Evolutionary conservation across 164 flowering plant genomes (phyloP).

Genomic region (Vitis rupestris): DNA sequence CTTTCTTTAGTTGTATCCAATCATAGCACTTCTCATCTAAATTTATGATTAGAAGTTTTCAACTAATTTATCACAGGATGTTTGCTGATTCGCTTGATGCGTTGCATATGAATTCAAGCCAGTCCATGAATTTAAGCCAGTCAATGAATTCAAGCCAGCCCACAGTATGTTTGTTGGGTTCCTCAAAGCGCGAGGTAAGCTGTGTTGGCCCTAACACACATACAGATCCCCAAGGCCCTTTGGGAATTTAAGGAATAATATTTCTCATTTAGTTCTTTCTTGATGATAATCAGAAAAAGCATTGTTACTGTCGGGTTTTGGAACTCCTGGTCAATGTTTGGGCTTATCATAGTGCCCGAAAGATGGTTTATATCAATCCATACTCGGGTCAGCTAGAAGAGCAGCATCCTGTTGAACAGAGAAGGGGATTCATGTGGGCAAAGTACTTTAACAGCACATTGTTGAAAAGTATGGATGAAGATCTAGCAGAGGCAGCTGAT

Average conservation of each 20-base stretch:
- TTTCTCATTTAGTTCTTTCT: conserved; percentile 1
- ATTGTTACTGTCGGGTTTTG: conserved; percentile 86
- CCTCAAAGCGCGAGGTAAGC: conserved; percentile 71
- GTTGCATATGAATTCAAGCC: conserved; percentile 45
- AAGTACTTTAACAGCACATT: conserved; percentile 74
- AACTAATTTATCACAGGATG: conserved; percentile 53
- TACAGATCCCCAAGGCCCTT: too few species aligned
- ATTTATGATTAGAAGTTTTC: neutral
- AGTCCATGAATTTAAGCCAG: conserved; percentile 31
- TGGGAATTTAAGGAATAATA: neutral
- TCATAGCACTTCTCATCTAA: neutral
- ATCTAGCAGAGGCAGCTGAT: conserved; percentile 93
- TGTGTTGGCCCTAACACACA: neutral
- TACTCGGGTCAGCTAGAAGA: conserved; percentile 66
- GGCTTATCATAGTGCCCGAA: conserved; percentile 94
- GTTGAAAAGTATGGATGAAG: conserved; percentile 95
- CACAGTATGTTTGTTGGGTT: conserved; percentile 55
- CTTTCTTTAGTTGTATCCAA: neutral
- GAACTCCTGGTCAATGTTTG: conserved; percentile 90
- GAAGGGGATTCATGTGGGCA: conserved; percentile 76
- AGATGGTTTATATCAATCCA: conserved; percentile 84
- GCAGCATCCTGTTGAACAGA: conserved; percentile 74
- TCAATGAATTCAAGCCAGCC: conserved; percentile 32
- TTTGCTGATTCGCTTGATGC: conserved; percentile 84
- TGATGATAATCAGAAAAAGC: conserved; percentile 51